Base-by-base conservation (phyloP, 441 rosid species). In the Erodium moschatum region DNA sequence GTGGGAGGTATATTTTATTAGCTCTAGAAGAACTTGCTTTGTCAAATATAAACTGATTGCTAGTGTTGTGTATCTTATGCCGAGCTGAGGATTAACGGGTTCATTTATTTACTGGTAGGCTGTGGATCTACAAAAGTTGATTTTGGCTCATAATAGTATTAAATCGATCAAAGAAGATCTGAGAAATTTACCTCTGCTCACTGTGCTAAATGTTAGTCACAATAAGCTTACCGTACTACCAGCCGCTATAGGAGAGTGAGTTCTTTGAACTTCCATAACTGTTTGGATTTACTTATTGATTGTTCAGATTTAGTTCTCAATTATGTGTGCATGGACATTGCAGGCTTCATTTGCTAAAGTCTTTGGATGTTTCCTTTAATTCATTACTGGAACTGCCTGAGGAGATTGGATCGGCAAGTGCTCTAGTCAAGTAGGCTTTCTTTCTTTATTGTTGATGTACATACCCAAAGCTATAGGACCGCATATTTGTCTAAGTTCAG, bases 211-310 rank as follows among this genome's bases (percentile, higher is more conserved):
- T 82, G 82, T 93, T 52, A 90, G 93, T 80, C 87, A 89, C 67
- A 93, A 93, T 72, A 86, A 83, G 19, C 87, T 93, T 33, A 54
- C 87, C 18, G 72, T 73, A 13, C 91, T 93, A 72, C 98, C 98
- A 0, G 86, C 82, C 64, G 93, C 91, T 0, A 79, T 90, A n/a
- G 97, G 97, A 78, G 88, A 88, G 98, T 93, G 78, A 84, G 97
- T 85, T 31, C 40, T 67, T 68, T 66, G 60, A 33, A 15, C 38
- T 71, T n/a, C 52, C 24, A 4, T 1, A 61, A 31, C 29, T 67
- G 19, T n/a, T 48, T n/a, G 54, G 1, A 13, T 42, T 42, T 42
- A 42, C 48, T 42, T 69, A 27, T 58, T 64, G 52, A 54, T 72
- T 67, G 69, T 18, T 60, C 18, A 18, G 21, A 15, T 13, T 29